Conservation (phyloP, 75 land plant species). For the Picea glauca region DNA sequence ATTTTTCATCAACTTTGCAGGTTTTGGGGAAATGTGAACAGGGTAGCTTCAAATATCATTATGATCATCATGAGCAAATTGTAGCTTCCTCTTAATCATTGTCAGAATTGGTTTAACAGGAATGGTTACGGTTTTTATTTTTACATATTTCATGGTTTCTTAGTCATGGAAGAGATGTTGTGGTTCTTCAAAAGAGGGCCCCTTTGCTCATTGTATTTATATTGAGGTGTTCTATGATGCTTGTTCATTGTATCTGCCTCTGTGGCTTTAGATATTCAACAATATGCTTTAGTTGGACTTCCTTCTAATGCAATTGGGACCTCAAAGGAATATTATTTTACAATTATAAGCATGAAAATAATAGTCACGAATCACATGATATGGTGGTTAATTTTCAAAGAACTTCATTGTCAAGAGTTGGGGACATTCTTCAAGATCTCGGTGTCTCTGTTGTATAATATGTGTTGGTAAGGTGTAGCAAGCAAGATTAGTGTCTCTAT, state of each 20-base stretch:
- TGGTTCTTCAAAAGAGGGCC: background rate
- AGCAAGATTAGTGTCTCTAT: background rate
- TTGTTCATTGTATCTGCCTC: background rate
- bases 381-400: background rate
- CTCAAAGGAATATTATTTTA: background rate
- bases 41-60: background rate
- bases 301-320: background rate
- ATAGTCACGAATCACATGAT: background rate
- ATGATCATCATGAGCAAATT: background rate
- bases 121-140: background rate
- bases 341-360: background rate
- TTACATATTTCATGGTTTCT: background rate
- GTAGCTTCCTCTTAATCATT: background rate
- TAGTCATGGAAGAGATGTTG: background rate
- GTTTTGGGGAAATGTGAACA: background rate
- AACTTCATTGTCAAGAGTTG: background rate
- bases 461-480: background rate
- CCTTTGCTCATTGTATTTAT: background rate
- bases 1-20: background rate
- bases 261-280: background rate
- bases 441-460: background rate
- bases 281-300: background rate
- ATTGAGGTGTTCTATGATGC: background rate
- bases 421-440: background rate
- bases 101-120: background rate